Base-by-base conservation (phyloP, 140 eudicot genomes). In the Erigeron philadelphicus region DNA sequence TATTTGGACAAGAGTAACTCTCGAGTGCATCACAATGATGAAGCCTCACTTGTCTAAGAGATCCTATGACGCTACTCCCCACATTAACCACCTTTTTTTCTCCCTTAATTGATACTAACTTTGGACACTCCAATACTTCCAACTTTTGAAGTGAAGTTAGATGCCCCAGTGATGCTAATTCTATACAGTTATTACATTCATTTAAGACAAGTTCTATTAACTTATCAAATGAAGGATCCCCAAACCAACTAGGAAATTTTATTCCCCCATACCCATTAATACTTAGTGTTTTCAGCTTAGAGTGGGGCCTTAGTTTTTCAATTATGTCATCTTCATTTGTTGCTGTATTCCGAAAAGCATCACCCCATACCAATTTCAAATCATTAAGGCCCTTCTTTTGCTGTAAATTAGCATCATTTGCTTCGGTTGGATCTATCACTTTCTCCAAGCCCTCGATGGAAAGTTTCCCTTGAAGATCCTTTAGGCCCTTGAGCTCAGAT, bases 351-450 rank as follows among this genome's bases (percentile, higher is more conserved):
- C 1, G 25, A 21, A 21, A 46, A 40, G 45, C 67, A 3, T 80
- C 81, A 46, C 76, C 19, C 86, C 84, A 86, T 70, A 76, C 58
- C 61, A 81, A 19, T 13, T n/a, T 43, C 65, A 87, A 56, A 9
- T 67, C 66, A 11, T 41, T 11, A 15, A 87, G 72, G 47, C 59
- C 40, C 71, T 6, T 46, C 17, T 74, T 84, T 2, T 41, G 46
- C 0, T 46, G 31, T 46, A 81, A 64, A 8, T 68, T 79, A 1
- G 89, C 84, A 9, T 65, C 78, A 19, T 55, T 11, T 31, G 84
- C 87, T 23, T 81, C 80, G 6, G 8, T 9, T 16, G 25, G 13
- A 43, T 46, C 23, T 5, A 6, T 45, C 42, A 79, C 87, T 71
- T 84, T 68, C 23, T 84, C 58, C n/a, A 87, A 42, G 38, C 75